phyloP scores from a whole-genome alignment of 2,329 filamentous ascomycete species.

The Fragosphaeria purpurea region DNA sequence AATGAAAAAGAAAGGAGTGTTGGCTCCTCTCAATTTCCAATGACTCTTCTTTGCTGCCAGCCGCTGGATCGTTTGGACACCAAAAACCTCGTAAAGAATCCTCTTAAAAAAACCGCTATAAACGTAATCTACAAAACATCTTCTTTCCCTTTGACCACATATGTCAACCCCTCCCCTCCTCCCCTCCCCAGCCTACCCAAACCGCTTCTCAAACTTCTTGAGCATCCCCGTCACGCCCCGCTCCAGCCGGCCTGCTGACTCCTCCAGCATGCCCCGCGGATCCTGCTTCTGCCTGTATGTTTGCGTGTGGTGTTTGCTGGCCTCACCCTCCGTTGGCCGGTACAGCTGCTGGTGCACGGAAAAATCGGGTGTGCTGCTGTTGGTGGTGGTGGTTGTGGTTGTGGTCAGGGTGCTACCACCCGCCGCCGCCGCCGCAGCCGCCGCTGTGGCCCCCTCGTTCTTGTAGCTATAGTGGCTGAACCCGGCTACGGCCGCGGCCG shows the following conservation, averaged over 20 bases:
- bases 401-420: constrained; percentile 13
- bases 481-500: constrained; percentile 30
- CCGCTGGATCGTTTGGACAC: too few relatives aligned
- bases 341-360: constrained; percentile 60
- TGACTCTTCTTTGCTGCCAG: too few relatives aligned
- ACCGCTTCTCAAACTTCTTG: constrained; percentile 72
- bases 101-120: too few relatives aligned
- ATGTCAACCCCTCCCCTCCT: too few relatives aligned
- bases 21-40: too few relatives aligned
- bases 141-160: too few relatives aligned
- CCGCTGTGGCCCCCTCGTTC: constrained; percentile 12
- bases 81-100: too few relatives aligned
- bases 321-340: constrained; percentile 55
- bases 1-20: too few relatives aligned
- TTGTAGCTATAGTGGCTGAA: constrained; percentile 44
- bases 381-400: too few relatives aligned
- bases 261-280: constrained; percentile 46
- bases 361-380: constrained; percentile 29
- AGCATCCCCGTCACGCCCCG: constrained; percentile 61
- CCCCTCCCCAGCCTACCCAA: constrained; percentile 31
- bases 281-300: constrained; percentile 37
- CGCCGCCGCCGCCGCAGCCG: constrained; percentile 12
- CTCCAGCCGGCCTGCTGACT: constrained; percentile 56
- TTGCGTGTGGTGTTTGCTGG: constrained; percentile 29
- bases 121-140: too few relatives aligned